Percentiles rank a stretch among this genome's conserved stretches.
phyloP scores from a whole-genome alignment of 75 land plant species.

The Sequoiadendron giganteum region DNA sequence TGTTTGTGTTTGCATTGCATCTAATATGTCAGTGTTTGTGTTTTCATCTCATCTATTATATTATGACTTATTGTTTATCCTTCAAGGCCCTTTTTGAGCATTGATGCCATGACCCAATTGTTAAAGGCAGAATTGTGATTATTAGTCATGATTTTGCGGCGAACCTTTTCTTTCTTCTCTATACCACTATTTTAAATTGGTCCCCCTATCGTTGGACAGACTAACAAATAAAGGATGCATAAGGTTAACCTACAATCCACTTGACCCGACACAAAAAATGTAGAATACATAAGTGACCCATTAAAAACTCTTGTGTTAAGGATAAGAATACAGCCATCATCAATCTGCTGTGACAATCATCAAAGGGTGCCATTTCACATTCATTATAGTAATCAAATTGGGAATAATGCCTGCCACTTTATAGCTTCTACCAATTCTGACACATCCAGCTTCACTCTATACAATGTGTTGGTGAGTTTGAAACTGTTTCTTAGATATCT shows the following conservation, averaged over 20 bases:
- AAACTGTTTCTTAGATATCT: neutral
- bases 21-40: neutral
- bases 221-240: neutral
- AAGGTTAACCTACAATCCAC: neutral
- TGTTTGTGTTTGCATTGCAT: neutral
- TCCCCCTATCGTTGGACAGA: neutral
- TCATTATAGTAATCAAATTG: neutral
- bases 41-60: neutral
- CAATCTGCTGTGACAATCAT: neutral
- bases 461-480: neutral
- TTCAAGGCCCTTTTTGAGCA: neutral
- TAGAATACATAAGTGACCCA: neutral
- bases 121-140: neutral
- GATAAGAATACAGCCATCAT: neutral
- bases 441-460: neutral
- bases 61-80: no score
- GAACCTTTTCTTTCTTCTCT: neutral
- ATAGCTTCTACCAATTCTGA: neutral
- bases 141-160: neutral
- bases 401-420: neutral
- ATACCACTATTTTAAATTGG: neutral
- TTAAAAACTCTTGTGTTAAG: neutral
- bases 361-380: neutral
- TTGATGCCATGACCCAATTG: neutral
- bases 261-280: neutral